phyloP scores from a whole-genome alignment of 495 filamentous ascomycete species.

The Penicillium ucsense region DNA sequence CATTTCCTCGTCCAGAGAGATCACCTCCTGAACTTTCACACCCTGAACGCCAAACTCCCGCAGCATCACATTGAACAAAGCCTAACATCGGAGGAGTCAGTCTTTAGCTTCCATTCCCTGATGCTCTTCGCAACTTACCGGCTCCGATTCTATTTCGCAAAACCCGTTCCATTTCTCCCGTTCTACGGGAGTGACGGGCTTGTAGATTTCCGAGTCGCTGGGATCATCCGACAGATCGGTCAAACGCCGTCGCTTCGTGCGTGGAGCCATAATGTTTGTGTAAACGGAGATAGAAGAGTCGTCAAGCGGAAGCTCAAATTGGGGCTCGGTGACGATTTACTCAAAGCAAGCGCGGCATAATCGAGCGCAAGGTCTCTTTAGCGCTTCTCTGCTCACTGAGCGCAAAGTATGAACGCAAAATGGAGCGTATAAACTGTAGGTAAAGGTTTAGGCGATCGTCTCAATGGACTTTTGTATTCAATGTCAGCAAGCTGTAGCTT shows the following conservation, averaged over 20 bases:
- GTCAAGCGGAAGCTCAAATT: too few relatives aligned
- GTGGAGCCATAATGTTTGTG: conserved; percentile 20
- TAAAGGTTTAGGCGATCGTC: too few relatives aligned
- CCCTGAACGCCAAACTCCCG: conserved; percentile 63
- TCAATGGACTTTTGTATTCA: too few relatives aligned
- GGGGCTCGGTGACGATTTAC: too few relatives aligned
- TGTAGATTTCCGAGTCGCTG: conserved; percentile 19
- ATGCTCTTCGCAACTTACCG: conserved; percentile 40
- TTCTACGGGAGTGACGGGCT: conserved; percentile 31
- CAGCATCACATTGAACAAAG: conserved; percentile 77
- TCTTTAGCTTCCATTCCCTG: not conserved
- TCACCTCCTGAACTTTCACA: conserved; percentile 70
- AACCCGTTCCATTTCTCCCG: conserved; percentile 60
- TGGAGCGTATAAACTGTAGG: too few relatives aligned
- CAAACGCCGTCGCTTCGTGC: conserved; percentile 27
- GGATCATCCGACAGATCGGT: conserved; percentile 5
- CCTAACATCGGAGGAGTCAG: conserved; percentile 33
- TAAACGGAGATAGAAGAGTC: too few relatives aligned
- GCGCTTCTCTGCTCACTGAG: too few relatives aligned
- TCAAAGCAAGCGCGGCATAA: too few relatives aligned
- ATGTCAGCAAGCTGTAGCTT: too few relatives aligned
- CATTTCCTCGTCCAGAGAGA: conserved; percentile 58
- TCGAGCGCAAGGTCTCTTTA: too few relatives aligned
- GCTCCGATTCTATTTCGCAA: conserved; percentile 86
- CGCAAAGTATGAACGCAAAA: too few relatives aligned